Base-by-base conservation (phyloP, 2,329 filamentous ascomycete genomes). In the Penicillium sp. region DNA sequence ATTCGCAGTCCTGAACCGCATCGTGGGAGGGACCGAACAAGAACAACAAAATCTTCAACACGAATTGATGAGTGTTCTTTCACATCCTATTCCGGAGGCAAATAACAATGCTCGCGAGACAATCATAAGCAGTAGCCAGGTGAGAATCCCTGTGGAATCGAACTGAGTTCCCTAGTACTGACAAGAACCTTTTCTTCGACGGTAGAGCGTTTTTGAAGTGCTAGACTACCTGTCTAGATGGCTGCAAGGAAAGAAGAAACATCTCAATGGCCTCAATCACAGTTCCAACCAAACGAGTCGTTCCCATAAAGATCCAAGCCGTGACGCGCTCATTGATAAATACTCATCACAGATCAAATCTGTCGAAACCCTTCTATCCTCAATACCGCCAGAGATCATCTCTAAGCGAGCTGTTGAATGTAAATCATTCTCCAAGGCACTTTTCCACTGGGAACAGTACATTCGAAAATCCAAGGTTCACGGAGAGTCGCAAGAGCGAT, bases 391-490 rank as follows among this genome's bases (percentile, higher is more conserved):
- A 4, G 85, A 89, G 63, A 76, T 88, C n/a, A 84, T 89, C 48
- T 91, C 94, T 7, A 84, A 86, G 61, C 85, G 93, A 62, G 92
- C 94, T 10, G 85, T 96, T n/a, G 90, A 97, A 67, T 97, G 93
- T 74, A 90, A 90, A 57, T 94, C 95, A 9, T 97, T 93, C 69
- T 88, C 94, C 8, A 85, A 94, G 48, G 94, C 95, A 1, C 78
- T 99, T 17, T 97, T 96, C 68, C 90, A 97, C 69, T 89, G 95
- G 78, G 94, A 99, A 73, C 91, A 96, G 64, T 89, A 96, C 69
- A 92, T 92, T 54, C 83, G 87, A 30, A 80, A 86, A 63, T 74
- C 76, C 53, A 75, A 72, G 48, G 66, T 69, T n/a, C 76, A 73
- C 56, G 67, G 64, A 26, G 73, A 77, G 26, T 78, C 79, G 1